Base-by-base conservation (phyloP, 805 yeast genomes). In the Priceomyces castillae region DNA sequence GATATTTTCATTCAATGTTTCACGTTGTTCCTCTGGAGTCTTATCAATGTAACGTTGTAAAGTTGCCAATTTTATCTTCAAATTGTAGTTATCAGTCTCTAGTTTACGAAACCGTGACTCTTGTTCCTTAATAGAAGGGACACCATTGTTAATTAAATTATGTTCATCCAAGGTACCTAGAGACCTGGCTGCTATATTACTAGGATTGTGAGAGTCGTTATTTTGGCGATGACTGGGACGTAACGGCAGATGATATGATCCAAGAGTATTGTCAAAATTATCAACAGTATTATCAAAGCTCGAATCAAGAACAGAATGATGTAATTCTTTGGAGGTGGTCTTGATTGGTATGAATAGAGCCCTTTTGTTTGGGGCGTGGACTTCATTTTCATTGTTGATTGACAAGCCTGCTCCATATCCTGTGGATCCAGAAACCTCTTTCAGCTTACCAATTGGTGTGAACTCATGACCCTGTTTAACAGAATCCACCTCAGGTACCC, bases 11-110 rank as follows among this genome's bases (percentile, higher is more conserved):
- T 57, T 57, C 26, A 73, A 59, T 40, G 74, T 42, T 4, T 65
- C 67, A 1, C 56, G 50, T 26, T 69, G 65, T 42, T 71, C 76
- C 30, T 55, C 58, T 0, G 79, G 78, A n/a, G 74, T 59, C n/a
- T 63, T 67, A 39, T 68, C 62, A 34, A 71, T 57, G 40, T 61
- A 69, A 50, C 65, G 61, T 4, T 67, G 65, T 23, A 72, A 56
- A 3, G 73, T 67, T 2, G 74, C 71, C 30, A 73, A 59, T 46
- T 72, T 70, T 28, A 73, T 61, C 48, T 71, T 74, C 48, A 74
- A 57, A 41, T 69, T 69, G 49, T 68, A 70, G 46, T 74, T 74
- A 30, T 74, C 78, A 9, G 67, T 59, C 43, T 66, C 60, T 25
- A 74, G 59, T 44, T 58, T 56, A 34, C 57, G 47, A 31, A 47